These are phyloP conservation scores for Jamesozyma rosinii DNA, from an alignment of 805 yeast genomes.

Conservation along the genomic window DNA sequence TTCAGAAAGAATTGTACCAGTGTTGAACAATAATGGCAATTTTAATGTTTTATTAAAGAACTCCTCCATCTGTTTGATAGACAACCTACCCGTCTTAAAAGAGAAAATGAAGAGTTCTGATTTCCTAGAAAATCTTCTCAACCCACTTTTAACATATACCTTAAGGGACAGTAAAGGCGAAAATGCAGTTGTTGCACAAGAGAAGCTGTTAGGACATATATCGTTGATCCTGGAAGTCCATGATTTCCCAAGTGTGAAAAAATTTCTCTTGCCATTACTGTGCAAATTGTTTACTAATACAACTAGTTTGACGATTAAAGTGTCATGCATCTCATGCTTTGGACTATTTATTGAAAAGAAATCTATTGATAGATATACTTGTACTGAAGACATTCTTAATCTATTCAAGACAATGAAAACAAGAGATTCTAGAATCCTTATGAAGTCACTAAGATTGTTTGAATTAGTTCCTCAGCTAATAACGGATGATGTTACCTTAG, in stretches of 20 bases:
- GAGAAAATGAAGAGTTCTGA: conserved; percentile 45
- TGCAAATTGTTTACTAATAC: conserved; percentile 74
- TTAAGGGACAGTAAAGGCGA: conserved; percentile 18
- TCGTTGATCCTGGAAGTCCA: conserved; percentile 37
- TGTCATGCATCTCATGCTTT: conserved; percentile 55
- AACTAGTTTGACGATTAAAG: conserved; percentile 69
- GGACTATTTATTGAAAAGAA: conserved; percentile 46
- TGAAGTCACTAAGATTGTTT: conserved; percentile 40
- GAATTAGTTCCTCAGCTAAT: conserved; percentile 31
- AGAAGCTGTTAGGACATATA: conserved; percentile 39
- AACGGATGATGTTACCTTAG: conserved; percentile 39
- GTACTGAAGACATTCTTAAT: conserved; percentile 75
- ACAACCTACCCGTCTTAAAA: conserved; percentile 40
- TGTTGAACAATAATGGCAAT: conserved; percentile 13
- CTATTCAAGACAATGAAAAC: conserved; percentile 67
- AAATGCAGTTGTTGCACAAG: conserved; percentile 36
- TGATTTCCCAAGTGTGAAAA: conserved; percentile 65
- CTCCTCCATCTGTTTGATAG: conserved; percentile 34
- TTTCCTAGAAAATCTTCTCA: conserved; percentile 31
- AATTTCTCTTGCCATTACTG: conserved; percentile 63
- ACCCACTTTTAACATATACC: conserved; percentile 24
- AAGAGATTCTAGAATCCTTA: conserved; percentile 56
- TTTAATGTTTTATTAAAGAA: conserved; percentile 17
- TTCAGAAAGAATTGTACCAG: conserved; percentile 55
- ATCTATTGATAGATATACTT: conserved; percentile 59